phyloP scores from a whole-genome alignment of 1,284 basidiomycete species.

The Somion occarium region DNA sequence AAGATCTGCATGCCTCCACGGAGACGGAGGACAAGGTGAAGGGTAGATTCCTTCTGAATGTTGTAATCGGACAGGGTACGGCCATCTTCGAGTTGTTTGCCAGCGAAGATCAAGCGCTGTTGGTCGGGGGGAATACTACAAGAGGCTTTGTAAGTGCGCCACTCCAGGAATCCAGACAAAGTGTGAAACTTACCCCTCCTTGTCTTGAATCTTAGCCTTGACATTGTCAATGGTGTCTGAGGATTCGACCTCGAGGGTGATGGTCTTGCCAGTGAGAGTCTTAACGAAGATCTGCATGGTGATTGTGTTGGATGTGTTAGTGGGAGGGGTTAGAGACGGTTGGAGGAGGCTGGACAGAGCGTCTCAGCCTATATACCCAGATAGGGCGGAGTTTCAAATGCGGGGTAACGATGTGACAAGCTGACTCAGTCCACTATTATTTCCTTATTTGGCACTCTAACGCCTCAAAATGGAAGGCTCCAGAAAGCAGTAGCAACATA shows the following conservation, averaged over 20 bases:
- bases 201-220: conserved; percentile 76
- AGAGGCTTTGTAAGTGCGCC: not conserved
- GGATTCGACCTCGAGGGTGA: conserved; percentile 45
- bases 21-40: conserved; percentile 45
- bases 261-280: conserved; percentile 68
- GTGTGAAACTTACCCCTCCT: conserved; percentile 52
- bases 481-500: conserved; percentile 1
- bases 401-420: conserved; percentile 1
- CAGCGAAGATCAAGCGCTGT: conserved; percentile 74
- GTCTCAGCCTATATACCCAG: conserved; percentile 9
- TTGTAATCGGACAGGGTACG: conserved; percentile 72
- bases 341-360: conserved; percentile 3
- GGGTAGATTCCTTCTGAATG: conserved; percentile 62
- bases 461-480: conserved; percentile 10
- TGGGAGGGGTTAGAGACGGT: conserved; percentile 11
- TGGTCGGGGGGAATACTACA: conserved; percentile 74
- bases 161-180: not conserved
- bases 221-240: conserved; percentile 84
- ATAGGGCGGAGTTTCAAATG: conserved; percentile 18
- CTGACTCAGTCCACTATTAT: not conserved
- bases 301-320: conserved; percentile 6
- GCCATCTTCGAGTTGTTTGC: conserved; percentile 71
- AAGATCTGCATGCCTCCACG: conserved; percentile 76
- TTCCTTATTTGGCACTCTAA: not conserved
- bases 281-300: conserved; percentile 84